phyloP scores from a whole-genome alignment of 768 basidiomycete genomes.

The Sutorius australiensis region DNA sequence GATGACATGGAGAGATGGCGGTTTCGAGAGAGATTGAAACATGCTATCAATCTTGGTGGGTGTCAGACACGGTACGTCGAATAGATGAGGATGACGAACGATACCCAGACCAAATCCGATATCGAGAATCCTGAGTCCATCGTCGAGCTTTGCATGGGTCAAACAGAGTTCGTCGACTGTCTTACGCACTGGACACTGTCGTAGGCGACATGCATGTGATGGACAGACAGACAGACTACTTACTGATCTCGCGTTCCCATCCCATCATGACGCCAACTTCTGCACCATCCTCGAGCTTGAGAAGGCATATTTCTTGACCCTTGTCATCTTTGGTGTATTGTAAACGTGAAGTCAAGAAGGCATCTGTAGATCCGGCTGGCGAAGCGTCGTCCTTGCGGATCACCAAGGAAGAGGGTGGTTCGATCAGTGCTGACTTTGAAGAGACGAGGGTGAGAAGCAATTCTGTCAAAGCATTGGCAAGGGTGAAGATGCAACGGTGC shows the following conservation, averaged over 20 bases:
- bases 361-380: constrained; percentile 57
- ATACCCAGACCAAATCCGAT: constrained; percentile 95
- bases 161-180: constrained; percentile 67
- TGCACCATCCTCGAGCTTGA: constrained; percentile 56
- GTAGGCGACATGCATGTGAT: constrained; percentile 11
- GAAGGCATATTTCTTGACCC: constrained; percentile 80
- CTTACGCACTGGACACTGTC: constrained; percentile 55
- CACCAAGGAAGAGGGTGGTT: constrained; percentile 33
- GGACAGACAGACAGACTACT: constrained; percentile 16
- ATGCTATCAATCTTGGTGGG: constrained; percentile 68
- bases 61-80: constrained; percentile 5
- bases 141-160: constrained; percentile 42
- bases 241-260: constrained; percentile 86
- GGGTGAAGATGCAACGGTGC: constrained; percentile 2
- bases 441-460: constrained; percentile 65
- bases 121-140: constrained; percentile 71
- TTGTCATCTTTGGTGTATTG: constrained; percentile 63
- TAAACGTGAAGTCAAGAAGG: constrained; percentile 70
- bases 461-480: constrained; percentile 41
- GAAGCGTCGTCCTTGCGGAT: constrained; percentile 52
- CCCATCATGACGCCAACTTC: constrained; percentile 99
- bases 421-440: constrained; percentile 34
- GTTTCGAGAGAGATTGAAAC: constrained; percentile 61
- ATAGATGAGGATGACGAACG: constrained; percentile 38
- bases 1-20: constrained; percentile 77